These are phyloP conservation scores for Moesziomyces sp. DNA, from an alignment of 1,284 basidiomycete genomes.

Conservation along the genomic window DNA sequence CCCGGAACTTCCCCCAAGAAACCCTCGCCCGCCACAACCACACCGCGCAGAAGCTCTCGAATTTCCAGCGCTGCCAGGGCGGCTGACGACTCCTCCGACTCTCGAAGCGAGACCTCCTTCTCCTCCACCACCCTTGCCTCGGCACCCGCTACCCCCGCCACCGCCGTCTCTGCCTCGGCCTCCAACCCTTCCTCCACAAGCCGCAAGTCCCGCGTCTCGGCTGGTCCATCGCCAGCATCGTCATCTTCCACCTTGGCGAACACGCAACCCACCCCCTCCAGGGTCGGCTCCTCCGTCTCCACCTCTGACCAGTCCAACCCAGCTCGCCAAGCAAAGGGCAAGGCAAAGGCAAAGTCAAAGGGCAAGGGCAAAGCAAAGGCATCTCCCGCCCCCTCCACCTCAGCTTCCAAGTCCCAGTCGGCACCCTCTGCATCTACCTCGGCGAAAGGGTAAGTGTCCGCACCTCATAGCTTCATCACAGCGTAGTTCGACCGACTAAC, in stretches of 20 bases:
- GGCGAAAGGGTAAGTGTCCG: constrained; percentile 27
- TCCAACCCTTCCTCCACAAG: constrained; percentile 29
- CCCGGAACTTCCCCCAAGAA: neutral
- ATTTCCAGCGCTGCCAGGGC: constrained; percentile 20
- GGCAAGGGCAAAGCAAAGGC: constrained; percentile 7
- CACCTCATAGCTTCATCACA: neutral
- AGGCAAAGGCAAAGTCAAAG: constrained; percentile 22
- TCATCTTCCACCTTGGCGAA: constrained; percentile 39
- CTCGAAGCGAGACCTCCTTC: constrained; percentile 29
- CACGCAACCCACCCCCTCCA: constrained; percentile 29
- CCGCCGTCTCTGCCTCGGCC: constrained; percentile 18
- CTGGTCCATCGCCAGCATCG: constrained; percentile 27
- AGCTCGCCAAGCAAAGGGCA: constrained; percentile 9
- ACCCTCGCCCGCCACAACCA: constrained; percentile 2
- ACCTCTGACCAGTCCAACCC: constrained; percentile 11
- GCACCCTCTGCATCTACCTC: constrained; percentile 10
- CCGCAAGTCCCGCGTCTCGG: constrained; percentile 23
- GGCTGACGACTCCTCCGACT: constrained; percentile 31
- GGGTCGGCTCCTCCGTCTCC: constrained; percentile 27
- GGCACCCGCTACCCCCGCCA: constrained; percentile 33
- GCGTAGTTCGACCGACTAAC: neutral
- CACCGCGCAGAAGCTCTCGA: constrained; percentile 24
- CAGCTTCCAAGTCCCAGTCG: neutral
- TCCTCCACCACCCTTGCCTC: constrained; percentile 12
- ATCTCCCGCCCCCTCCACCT: neutral